phyloP scores from a whole-genome alignment of 169 alveolate species.

The Plasmodium gonderi region DNA sequence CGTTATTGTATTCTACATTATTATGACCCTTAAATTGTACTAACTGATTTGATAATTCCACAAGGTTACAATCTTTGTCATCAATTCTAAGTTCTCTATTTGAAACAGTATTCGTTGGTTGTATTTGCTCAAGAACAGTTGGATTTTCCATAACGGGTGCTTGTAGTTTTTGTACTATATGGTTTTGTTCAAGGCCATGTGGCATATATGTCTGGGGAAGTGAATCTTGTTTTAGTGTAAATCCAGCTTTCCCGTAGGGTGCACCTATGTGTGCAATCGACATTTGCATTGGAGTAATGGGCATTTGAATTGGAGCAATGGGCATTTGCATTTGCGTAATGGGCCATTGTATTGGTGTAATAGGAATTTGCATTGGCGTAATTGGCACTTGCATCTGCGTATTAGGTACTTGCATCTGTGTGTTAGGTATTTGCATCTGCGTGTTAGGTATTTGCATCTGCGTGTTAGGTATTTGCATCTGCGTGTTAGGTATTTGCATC shows the following conservation, averaged over 20 bases:
- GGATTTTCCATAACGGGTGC: conserved; percentile 34
- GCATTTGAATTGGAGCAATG: not conserved
- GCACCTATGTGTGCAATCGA: too few relatives aligned
- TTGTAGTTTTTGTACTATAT: conserved; percentile 2
- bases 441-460: not conserved
- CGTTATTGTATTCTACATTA: not conserved
- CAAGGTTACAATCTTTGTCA: not conserved
- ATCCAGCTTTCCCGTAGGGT: not conserved
- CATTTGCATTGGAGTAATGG: not conserved
- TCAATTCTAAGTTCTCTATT: not conserved
- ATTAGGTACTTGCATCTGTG: not conserved
- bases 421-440: not conserved
- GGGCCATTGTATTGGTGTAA: too few relatives aligned
- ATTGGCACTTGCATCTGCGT: not conserved
- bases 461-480: not conserved
- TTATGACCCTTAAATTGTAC: not conserved
- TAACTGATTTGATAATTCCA: conserved; percentile 8
- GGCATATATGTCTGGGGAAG: conserved; percentile 7
- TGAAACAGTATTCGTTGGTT: not conserved
- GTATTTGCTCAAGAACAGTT: not conserved
- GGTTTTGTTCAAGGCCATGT: not conserved
- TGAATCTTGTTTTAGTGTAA: not conserved
- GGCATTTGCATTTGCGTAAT: not conserved
- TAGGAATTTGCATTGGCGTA: not conserved
- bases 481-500: not conserved